Conservation (phyloP, 2,329 filamentous ascomycete genomes). For the Drechmeria coniospora region DNA sequence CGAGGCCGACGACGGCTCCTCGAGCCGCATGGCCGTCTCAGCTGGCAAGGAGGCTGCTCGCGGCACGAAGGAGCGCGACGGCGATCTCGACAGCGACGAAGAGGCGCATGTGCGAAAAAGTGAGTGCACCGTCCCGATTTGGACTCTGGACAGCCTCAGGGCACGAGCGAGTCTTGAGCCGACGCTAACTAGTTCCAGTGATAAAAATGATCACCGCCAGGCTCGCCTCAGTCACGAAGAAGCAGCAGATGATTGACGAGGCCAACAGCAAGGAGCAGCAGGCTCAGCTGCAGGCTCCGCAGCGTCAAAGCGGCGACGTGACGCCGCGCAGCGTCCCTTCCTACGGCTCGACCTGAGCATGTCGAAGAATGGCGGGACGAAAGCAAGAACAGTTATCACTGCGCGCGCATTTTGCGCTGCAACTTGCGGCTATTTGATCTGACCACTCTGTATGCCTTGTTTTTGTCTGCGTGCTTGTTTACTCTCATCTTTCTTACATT, state of each 20-base stretch:
- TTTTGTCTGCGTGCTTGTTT: no score
- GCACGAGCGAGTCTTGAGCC: no score
- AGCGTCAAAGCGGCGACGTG: slow-evolving; percentile 39
- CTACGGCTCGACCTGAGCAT: slow-evolving; percentile 22
- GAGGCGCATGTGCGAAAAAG: slow-evolving; percentile 58
- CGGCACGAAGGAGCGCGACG: slow-evolving; percentile 18
- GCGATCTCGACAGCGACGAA: slow-evolving; percentile 50
- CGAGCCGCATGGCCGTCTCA: slow-evolving; percentile 13
- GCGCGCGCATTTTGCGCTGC: no score
- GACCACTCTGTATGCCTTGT: no score
- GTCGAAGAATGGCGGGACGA: background rate
- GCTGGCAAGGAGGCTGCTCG: slow-evolving; percentile 26
- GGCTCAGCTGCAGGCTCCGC: slow-evolving; percentile 24
- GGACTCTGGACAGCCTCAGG: no score
- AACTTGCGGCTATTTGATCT: no score
- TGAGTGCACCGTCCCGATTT: slow-evolving; percentile 31
- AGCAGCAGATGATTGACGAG: slow-evolving; percentile 44
- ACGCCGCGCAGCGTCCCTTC: slow-evolving; percentile 39
- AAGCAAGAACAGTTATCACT: no score
- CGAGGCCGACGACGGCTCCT: slow-evolving; percentile 57
- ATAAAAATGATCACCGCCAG: slow-evolving; percentile 47
- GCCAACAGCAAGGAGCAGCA: slow-evolving; percentile 33
- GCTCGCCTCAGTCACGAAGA: slow-evolving; percentile 40
- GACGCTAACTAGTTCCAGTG: slow-evolving; percentile 26
- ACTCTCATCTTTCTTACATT: no score